These are phyloP conservation scores for Persicaria tinctoria DNA, from an alignment of 148 eudicot genomes.

Conservation along the genomic window DNA sequence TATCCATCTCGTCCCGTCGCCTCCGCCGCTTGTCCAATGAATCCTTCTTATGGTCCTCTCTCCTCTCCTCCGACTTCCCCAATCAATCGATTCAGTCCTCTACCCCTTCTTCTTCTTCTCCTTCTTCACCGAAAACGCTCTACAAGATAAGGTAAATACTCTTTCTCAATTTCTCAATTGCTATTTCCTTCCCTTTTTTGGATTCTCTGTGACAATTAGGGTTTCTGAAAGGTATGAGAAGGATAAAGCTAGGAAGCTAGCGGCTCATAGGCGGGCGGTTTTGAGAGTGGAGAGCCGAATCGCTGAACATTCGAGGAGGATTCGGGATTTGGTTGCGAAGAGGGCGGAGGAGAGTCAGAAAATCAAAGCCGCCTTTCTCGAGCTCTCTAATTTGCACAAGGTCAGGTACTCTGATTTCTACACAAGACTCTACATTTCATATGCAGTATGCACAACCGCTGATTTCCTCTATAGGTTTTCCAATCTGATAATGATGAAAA, in stretches of 20 bases:
- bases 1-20: conserved; percentile 54
- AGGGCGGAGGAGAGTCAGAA: conserved; percentile 39
- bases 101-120: conserved; percentile 15
- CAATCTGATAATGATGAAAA: not conserved
- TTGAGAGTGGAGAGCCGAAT: conserved; percentile 64
- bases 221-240: conserved; percentile 48
- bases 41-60: conserved; percentile 46
- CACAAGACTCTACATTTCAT: not conserved
- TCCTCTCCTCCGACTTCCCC: conserved; percentile 58
- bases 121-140: conserved; percentile 28
- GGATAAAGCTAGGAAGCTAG: conserved; percentile 46
- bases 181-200: not conserved
- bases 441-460: not conserved
- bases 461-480: not conserved
- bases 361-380: conserved; percentile 32
- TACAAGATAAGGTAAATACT: conserved; percentile 38
- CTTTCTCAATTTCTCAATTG: not conserved
- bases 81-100: not conserved
- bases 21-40: conserved; percentile 49
- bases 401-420: conserved; percentile 42
- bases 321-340: conserved; percentile 30
- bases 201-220: not conserved
- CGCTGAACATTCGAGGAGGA: conserved; percentile 34
- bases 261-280: conserved; percentile 55
- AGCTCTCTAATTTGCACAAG: conserved; percentile 40